Conservation (phyloP, 2,329 filamentous ascomycete genomes). For the Hysterium pulicare region DNA sequence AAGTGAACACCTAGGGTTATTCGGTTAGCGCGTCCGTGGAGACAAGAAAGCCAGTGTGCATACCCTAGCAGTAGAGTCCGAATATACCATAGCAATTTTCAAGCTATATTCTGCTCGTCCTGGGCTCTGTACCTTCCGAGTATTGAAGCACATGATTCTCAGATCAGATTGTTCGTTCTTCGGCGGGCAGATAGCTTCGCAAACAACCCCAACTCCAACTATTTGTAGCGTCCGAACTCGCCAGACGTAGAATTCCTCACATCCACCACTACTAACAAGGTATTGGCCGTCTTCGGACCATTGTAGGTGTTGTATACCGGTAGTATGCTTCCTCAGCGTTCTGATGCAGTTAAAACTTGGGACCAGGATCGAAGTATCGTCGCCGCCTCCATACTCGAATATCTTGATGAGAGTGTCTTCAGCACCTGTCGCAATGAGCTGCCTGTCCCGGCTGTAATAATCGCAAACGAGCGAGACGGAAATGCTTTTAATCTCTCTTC, state of each 20-base stretch:
- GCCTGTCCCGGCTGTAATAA: slow-evolving; percentile 6
- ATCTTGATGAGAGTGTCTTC: slow-evolving; percentile 76
- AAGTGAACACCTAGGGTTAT: slow-evolving; percentile 46
- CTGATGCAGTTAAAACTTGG: slow-evolving; percentile 49
- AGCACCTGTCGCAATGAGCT: slow-evolving; percentile 62
- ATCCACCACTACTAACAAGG: slow-evolving; percentile 82
- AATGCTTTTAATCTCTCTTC: slow-evolving; percentile 74
- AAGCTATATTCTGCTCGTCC: slow-evolving; percentile 43
- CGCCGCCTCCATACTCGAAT: slow-evolving; percentile 48
- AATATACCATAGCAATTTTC: slow-evolving; percentile 75
- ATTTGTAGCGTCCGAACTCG: slow-evolving; percentile 56
- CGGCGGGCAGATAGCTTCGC: slow-evolving; percentile 49
- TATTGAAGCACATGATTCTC: slow-evolving; percentile 76
- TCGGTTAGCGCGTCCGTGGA: too few species aligned
- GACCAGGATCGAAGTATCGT: slow-evolving; percentile 19
- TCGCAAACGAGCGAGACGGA: slow-evolving; percentile 41
- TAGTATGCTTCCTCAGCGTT: slow-evolving; percentile 72
- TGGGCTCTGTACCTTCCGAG: slow-evolving; percentile 28
- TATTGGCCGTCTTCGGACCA: slow-evolving; percentile 67
- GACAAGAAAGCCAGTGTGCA: too few species aligned
- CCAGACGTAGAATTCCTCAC: slow-evolving; percentile 90
- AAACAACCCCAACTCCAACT: slow-evolving; percentile 51
- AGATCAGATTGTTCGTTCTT: slow-evolving; percentile 61
- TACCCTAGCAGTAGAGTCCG: slow-evolving; percentile 74
- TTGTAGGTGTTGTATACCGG: slow-evolving; percentile 75